Percentiles rank a stretch among this genome's conserved stretches.
Evolutionary conservation across 345 rosid genomes (phyloP).

Genomic region (Kernera saxatilis): DNA sequence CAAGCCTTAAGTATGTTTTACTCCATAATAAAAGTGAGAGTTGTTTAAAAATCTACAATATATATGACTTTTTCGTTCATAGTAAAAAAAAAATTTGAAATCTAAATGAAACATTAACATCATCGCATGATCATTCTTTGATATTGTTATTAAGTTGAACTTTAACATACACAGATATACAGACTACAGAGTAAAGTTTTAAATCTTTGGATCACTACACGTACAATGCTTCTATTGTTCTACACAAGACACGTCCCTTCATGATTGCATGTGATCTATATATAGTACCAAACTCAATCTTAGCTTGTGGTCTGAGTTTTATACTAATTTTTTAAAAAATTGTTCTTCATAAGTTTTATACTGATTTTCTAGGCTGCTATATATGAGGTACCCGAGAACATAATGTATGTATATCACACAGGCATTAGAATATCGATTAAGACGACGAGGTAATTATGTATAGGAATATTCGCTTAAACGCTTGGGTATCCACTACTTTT

Average conservation of each 20-base stretch:
- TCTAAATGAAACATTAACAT: too few species aligned
- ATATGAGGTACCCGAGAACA: neutral
- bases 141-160: too few species aligned
- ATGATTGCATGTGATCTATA: neutral
- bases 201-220: neutral
- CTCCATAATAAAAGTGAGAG: neutral
- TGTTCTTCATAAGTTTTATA: neutral
- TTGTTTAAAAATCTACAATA: neutral
- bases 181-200: too few species aligned
- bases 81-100: neutral
- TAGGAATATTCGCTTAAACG: neutral
- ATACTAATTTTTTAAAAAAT: neutral
- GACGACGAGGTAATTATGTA: neutral
- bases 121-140: too few species aligned
- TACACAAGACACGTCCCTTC: neutral
- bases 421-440: neutral
- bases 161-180: too few species aligned
- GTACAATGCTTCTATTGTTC: conserved; percentile 1
- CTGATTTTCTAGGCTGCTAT: neutral
- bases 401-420: neutral
- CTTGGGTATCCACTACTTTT: neutral
- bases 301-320: neutral
- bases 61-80: neutral
- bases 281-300: neutral
- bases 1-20: neutral